Evolutionary conservation across 2,329 filamentous ascomycete genomes (phyloP), one percentile per base, ranked within the genome.

Genomic region (Alternaria conjuncta): DNA sequence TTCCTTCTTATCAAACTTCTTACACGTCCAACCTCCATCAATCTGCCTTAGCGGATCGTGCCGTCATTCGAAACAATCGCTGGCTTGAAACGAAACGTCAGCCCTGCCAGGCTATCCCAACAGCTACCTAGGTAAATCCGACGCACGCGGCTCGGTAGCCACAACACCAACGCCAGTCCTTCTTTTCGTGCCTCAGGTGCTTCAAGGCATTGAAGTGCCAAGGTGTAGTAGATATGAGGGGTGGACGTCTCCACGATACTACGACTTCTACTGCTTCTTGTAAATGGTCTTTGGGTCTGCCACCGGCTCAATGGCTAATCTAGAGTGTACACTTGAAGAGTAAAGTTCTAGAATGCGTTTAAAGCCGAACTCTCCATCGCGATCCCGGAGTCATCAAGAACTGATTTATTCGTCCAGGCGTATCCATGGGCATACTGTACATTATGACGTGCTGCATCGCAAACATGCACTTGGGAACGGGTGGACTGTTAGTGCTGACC

Each of bases 1-100:
- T 66, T 51, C 65, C 68, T 51, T 69, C 61, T 69, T 69, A 71
- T 71, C 62, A 69, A 57, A 68, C 59, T 49, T 63, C 50, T 49
- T 20, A 64, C 59, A 60, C 46, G 44, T 44, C 53, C 25, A 36
- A 55, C 51, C 46, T 46, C 55, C 55, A 50, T 64, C 60, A 61
- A 60, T 49, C 62, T 63, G 57, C 60, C 36, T 55, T 60, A 44
- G 59, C 66, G 64, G 66, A 20, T 66, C 57, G 61, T 63, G 61
- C 68, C 66, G 68, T 56, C 41, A 44, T 25, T 53, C 55, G 66
- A 69, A 72, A 71, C 65, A 65, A 43, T 60, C 43, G 57, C 55
- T 9, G 56, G 54, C 50, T 51, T 61, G 63, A 70, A 71, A 70
- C 68, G 56, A 69, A 70, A 69, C 66, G 32, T 45, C 49, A 59